Conservation (phyloP, 495 filamentous ascomycete species). For the Chaetomidium leptoderma region DNA sequence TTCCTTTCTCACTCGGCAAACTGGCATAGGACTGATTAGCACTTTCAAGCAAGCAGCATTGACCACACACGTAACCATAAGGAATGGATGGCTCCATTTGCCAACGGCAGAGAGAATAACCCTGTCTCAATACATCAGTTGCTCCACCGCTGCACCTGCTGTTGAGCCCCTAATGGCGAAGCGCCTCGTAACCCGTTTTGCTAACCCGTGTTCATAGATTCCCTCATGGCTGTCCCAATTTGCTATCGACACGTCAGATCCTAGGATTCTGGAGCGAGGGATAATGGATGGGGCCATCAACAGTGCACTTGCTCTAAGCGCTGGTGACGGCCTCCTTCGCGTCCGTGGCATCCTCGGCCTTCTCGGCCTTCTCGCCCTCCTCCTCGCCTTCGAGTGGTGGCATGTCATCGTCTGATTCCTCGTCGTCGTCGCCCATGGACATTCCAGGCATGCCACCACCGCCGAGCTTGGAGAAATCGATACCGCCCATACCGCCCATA, state of each 20-base stretch:
- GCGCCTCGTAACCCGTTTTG: constrained; percentile 1
- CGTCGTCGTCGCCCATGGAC: constrained; percentile 51
- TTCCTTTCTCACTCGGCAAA: too few species aligned
- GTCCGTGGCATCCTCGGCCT: constrained; percentile 48
- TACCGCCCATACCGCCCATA: constrained; percentile 61
- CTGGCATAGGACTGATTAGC: background rate
- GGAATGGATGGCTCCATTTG: constrained; percentile 12
- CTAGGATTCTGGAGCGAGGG: background rate
- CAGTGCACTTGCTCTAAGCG: background rate
- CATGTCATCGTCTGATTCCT: constrained; percentile 48
- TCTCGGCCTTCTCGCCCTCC: constrained; percentile 46
- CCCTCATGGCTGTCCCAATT: background rate
- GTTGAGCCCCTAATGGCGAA: background rate
- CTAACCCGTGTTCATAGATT: constrained; percentile 4
- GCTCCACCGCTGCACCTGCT: constrained; percentile 7
- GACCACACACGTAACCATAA: background rate
- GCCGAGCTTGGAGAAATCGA: constrained; percentile 93
- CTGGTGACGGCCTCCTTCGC: constrained; percentile 21
- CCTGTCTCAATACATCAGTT: constrained; percentile 17
- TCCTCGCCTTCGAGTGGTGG: constrained; percentile 42
- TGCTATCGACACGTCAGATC: background rate
- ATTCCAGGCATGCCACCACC: constrained; percentile 53
- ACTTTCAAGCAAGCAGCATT: background rate
- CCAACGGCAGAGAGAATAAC: background rate
- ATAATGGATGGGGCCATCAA: background rate